Conservation (phyloP, 2,329 filamentous ascomycete species). For the Sarocladium strictum region DNA sequence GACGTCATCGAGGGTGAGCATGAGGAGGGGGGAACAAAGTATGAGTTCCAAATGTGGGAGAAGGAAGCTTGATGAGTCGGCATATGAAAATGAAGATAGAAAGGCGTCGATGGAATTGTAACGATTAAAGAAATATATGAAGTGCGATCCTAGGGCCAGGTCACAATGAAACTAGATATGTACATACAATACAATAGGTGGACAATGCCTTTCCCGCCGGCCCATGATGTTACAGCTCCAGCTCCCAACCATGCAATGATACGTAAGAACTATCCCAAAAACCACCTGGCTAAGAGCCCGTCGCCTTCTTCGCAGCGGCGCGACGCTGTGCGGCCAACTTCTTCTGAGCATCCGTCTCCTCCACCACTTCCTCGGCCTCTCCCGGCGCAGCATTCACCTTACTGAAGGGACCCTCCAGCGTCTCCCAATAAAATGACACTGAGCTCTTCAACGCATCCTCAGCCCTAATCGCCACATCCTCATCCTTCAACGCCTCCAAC, state of each 20-base stretch:
- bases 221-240: constrained; percentile 1
- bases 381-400: constrained; percentile 21
- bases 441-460: constrained; percentile 29
- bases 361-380: constrained; percentile 15
- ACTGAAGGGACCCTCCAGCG: constrained; percentile 33
- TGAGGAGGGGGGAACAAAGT: constrained; percentile 58
- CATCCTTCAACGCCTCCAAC: constrained; percentile 45
- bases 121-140: constrained; percentile 11
- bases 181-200: constrained; percentile 1
- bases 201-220: background rate
- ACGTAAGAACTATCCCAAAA: background rate
- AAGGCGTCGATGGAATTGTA: constrained; percentile 17
- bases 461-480: constrained; percentile 25
- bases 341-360: constrained; percentile 10
- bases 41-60: constrained; percentile 73
- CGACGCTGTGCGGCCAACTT: background rate
- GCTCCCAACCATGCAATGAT: background rate
- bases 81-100: constrained; percentile 12
- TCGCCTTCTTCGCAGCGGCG: constrained; percentile 3
- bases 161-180: background rate
- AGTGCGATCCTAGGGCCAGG: background rate
- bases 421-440: constrained; percentile 38
- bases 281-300: background rate
- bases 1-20: constrained; percentile 45
- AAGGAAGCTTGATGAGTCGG: constrained; percentile 22